Base-by-base conservation (phyloP, 1,284 basidiomycete genomes). In the Takashimella tepidaria region DNA sequence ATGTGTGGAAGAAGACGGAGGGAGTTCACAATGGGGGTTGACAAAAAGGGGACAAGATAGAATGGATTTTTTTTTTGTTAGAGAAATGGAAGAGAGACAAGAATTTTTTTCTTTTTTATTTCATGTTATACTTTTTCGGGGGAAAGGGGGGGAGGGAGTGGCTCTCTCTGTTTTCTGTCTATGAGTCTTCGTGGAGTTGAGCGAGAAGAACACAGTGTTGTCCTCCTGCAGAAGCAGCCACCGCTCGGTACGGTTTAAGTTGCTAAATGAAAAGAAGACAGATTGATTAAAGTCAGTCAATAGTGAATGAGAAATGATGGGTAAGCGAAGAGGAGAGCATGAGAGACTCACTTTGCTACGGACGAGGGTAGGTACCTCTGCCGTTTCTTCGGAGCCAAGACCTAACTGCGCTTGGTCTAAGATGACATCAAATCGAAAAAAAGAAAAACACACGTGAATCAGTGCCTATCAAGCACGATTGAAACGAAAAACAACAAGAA, bases 331-430 rank as follows among this genome's bases (percentile, higher is more conserved):
- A 22, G 20, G 31, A 21, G 20, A 49, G 83, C 60, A 75, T 75
- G 42, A 82, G 81, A 57, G 80, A 81, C 63, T 80, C 79, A 62
- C 82, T 81, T 69, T 81, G 76, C 72, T 77, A 53, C 83, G 60
- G 81, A 83, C 58, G 80, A 88, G 54, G 81, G 81, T 77, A 81
- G 90, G 69, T 79, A 84, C 73, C 81, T 84, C 49, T 6, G 74
- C 71, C 42, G 67, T 68, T 61, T 79, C 78, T 47, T 67, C 68
- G 46, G 76, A 70, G 3, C 59, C 79, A 41, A 79, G 73, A 23
- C 79, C 79, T n/a, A 80, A 71, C 60, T 80, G 77, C 50, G 70
- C 73, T 52, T 65, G 61, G 54, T 67, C 69, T 71, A 63, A 37
- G 8, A 37, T 16, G 13, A 16, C 3, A 12, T 31, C n/a, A 19